phyloP scores from a whole-genome alignment of 495 filamentous ascomycete species.

The Schizothecium vesticola region DNA sequence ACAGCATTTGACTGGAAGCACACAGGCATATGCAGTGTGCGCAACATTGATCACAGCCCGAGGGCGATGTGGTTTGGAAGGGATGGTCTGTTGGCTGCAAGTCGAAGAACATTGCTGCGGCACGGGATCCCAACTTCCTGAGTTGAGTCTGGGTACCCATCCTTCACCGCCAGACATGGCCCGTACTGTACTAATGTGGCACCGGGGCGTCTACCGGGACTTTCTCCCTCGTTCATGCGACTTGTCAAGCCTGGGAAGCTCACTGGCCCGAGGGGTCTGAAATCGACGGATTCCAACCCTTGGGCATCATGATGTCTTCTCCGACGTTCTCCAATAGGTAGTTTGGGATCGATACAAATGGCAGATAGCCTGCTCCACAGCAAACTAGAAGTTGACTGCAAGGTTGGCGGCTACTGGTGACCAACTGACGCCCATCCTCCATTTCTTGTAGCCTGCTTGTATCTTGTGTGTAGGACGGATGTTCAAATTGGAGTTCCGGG shows the following conservation, averaged over 20 bases:
- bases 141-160: neutral
- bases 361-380: neutral
- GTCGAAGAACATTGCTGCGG: neutral
- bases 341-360: neutral
- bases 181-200: neutral
- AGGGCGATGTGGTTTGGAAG: neutral
- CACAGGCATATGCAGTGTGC: neutral
- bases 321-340: neutral
- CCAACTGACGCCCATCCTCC: neutral
- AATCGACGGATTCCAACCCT: neutral
- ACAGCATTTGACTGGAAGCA: neutral
- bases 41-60: neutral
- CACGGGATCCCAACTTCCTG: neutral
- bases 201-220: neutral
- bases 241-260: neutral
- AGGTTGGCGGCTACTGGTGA: neutral
- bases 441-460: neutral
- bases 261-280: neutral
- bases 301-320: neutral
- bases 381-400: neutral
- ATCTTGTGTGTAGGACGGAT: neutral
- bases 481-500: neutral
- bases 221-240: neutral
- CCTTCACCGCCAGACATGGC: neutral
- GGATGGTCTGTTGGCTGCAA: neutral